phyloP scores from a whole-genome alignment of 2,329 filamentous ascomycete species.

The Sarocladium strictum region DNA sequence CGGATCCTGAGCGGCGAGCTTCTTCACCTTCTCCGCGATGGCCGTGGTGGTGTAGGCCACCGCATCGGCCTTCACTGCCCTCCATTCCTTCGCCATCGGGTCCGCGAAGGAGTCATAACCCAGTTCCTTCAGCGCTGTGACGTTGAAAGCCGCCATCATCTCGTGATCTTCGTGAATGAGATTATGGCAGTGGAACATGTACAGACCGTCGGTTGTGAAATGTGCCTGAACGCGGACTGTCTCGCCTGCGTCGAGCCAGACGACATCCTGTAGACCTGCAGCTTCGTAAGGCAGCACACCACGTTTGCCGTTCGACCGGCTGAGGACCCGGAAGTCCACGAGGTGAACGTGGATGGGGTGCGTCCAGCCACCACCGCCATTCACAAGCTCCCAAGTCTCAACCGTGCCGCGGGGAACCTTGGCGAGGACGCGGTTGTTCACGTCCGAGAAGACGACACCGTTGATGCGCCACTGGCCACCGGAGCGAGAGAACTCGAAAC shows the following conservation, averaged over 20 bases:
- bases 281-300: slow-evolving; percentile 45
- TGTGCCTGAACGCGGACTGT: slow-evolving; percentile 42
- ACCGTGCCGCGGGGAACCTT: slow-evolving; percentile 38
- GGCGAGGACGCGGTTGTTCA: slow-evolving; percentile 41
- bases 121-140: slow-evolving; percentile 28
- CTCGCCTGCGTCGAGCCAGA: slow-evolving; percentile 47
- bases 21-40: slow-evolving; percentile 1
- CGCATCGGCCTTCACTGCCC: slow-evolving; percentile 1
- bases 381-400: slow-evolving; percentile 44
- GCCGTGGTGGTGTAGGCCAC: slow-evolving; percentile 1
- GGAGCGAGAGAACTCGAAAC: slow-evolving; percentile 38
- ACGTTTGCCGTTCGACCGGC: slow-evolving; percentile 36
- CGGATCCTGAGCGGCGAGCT: background rate
- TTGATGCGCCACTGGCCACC: slow-evolving; percentile 46
- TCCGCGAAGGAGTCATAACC: slow-evolving; percentile 28
- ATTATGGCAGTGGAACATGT: slow-evolving; percentile 45
- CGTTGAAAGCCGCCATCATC: slow-evolving; percentile 43
- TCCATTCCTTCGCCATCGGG: slow-evolving; percentile 4
- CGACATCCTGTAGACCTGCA: slow-evolving; percentile 51
- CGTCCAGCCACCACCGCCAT: slow-evolving; percentile 42
- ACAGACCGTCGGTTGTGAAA: slow-evolving; percentile 38
- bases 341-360: slow-evolving; percentile 55
- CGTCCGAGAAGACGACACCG: slow-evolving; percentile 36
- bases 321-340: slow-evolving; percentile 50
- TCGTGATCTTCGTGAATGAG: slow-evolving; percentile 38